phyloP scores from a whole-genome alignment of 352 stramenopile genomes.

The Phytophthora pini region DNA sequence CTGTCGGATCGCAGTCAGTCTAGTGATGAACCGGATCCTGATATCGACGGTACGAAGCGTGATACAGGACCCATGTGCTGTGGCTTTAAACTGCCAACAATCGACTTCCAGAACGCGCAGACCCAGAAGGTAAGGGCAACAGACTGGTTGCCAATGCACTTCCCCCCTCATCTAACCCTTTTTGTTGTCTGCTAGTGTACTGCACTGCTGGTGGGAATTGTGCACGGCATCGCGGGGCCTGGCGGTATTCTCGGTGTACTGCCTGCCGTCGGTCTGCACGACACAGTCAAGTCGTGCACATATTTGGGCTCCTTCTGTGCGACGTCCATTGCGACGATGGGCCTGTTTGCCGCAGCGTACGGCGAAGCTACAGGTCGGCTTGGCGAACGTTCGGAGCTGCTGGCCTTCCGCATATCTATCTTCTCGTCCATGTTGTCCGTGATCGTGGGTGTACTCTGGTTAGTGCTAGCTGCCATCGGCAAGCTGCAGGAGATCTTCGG shows the following conservation, averaged over 20 bases:
- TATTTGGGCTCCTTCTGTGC: constrained; percentile 93
- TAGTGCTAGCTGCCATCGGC: constrained; percentile 74
- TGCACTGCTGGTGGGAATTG: constrained; percentile 85
- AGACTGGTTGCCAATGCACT: constrained; percentile 2
- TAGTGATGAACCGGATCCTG: constrained; percentile 27
- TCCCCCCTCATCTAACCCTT: constrained; percentile 1
- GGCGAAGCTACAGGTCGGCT: constrained; percentile 76
- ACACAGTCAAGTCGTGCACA: constrained; percentile 77
- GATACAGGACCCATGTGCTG: constrained; percentile 40
- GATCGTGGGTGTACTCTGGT: constrained; percentile 83
- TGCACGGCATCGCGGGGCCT: constrained; percentile 89
- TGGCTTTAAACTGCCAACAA: constrained; percentile 50
- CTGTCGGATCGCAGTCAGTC: constrained; percentile 36
- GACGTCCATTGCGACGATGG: constrained; percentile 91
- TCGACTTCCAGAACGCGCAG: constrained; percentile 75
- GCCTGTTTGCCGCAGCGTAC: constrained; percentile 86
- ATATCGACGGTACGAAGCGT: constrained; percentile 27
- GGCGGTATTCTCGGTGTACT: constrained; percentile 90
- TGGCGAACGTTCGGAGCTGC: constrained; percentile 71
- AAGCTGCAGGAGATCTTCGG: constrained; percentile 86
- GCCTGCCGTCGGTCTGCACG: constrained; percentile 88
- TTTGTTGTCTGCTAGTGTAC: constrained; percentile 53
- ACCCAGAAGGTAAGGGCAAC: constrained; percentile 70
- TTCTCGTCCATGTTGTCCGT: constrained; percentile 88
- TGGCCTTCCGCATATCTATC: constrained; percentile 83